Evolutionary conservation across 371 early-diverging fungal genomes (phyloP), one percentile per base, ranked within the genome.

Genomic region (Zopfochytrium polystomum): DNA sequence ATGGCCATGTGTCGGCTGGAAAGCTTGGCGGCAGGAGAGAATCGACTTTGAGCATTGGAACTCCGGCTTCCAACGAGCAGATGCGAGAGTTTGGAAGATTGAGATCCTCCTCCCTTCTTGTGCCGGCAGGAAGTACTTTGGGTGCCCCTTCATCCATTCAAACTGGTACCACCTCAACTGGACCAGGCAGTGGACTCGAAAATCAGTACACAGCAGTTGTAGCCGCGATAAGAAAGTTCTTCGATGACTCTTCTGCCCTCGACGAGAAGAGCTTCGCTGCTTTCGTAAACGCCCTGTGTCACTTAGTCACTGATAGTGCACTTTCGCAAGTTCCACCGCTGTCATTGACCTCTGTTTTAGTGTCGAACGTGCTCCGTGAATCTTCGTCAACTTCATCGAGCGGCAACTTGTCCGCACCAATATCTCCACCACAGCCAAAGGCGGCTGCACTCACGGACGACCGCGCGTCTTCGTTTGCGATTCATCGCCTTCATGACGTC

Each of bases 401-500:
- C n/a, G n/a, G n/a, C n/a, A n/a, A n/a, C n/a, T n/a, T n/a, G n/a
- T n/a, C n/a, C n/a, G n/a, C n/a, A n/a, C n/a, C n/a, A n/a, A 38
- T 38, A 11, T 38, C 38, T 38, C 18, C 38, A 38, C 38, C 38
- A 11, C 38, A 38, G 18, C 11, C 38, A 7, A 38, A 38, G 18
- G 38, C 38, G 7, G 18, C 38, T 11, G 18, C 38, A 7, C 46
- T 73, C 29, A 18, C 18, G 11, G 79, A 92, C 44, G 87, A 86
- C 33, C 85, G 84, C 62, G 85, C 89, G 15, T 95, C 93, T 79
- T 89, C 96, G 0, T 73, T 95, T 11, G 84, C 86, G 29, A 90
- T 38, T 38, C 7, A 38, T 38, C 38, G 91, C 70, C 68, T 98
- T 54, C 83, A 87, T 18, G 83, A 85, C 35, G 80, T 94, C 18